Conservation (phyloP, 2,329 filamentous ascomycete species). For the Colletotrichum sp. region DNA sequence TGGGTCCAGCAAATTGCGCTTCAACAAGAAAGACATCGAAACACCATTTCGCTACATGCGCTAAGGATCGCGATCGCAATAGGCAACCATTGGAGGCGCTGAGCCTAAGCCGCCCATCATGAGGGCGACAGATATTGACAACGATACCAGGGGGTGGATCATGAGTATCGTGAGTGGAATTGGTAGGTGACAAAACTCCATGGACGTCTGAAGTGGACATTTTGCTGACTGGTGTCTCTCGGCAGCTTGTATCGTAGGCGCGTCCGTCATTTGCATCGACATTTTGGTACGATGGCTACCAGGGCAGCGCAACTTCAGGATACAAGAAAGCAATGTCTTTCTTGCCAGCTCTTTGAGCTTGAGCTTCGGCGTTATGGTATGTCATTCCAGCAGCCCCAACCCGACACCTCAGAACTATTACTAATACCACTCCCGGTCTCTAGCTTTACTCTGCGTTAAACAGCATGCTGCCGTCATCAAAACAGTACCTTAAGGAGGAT, state of each 20-base stretch:
- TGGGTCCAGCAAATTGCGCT: not conserved
- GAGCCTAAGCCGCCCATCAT: constrained; percentile 34
- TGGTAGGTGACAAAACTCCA: constrained; percentile 47
- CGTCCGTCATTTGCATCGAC: constrained; percentile 88
- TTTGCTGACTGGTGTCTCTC: constrained; percentile 20
- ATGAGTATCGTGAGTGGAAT: constrained; percentile 84
- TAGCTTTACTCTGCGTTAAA: constrained; percentile 92
- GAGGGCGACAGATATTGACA: constrained; percentile 56
- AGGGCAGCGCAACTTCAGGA: constrained; percentile 77
- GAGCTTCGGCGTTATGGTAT: constrained; percentile 95
- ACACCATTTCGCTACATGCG: not conserved
- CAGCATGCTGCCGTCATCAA: constrained; percentile 90
- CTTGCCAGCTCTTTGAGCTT: constrained; percentile 87
- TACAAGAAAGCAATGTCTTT: constrained; percentile 89
- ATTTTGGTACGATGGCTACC: constrained; percentile 75
- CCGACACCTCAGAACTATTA: not conserved
- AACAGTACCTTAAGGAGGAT: constrained; percentile 74
- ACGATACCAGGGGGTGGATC: constrained; percentile 93
- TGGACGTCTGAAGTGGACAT: not conserved
- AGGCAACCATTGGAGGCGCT: constrained; percentile 14
- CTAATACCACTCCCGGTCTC: not conserved
- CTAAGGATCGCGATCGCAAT: not conserved
- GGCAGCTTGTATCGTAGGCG: constrained; percentile 72
- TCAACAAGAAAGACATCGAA: not conserved
- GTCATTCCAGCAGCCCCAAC: constrained; percentile 26